Conservation (phyloP, 1,139 yeast genomes). For the Candida smagusa region DNA sequence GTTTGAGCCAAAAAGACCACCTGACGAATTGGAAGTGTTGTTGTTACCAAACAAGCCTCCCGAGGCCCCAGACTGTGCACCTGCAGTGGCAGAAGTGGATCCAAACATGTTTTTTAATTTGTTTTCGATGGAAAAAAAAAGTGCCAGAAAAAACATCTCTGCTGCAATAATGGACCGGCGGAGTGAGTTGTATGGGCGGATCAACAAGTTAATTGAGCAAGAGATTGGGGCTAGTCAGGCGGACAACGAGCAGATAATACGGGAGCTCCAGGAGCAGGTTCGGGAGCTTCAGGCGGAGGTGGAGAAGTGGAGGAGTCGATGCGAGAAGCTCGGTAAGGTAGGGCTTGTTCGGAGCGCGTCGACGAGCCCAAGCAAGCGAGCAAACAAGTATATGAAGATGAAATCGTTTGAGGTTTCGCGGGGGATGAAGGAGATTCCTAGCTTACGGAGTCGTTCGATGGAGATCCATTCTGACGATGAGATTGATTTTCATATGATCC, state of each 20-base stretch:
- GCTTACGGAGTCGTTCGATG: slow-evolving; percentile 13
- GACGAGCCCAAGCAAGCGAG: neutral
- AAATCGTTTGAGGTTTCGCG: slow-evolving; percentile 10
- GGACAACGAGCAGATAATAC: slow-evolving; percentile 5
- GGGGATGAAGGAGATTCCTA: slow-evolving; percentile 10
- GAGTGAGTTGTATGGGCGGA: slow-evolving; percentile 5
- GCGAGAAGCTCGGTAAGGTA: neutral
- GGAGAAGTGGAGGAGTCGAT: slow-evolving; percentile 1
- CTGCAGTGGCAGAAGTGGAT: slow-evolving; percentile 9
- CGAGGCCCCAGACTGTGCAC: slow-evolving; percentile 4
- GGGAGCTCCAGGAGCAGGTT: slow-evolving; percentile 5
- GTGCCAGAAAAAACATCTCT: slow-evolving; percentile 1
- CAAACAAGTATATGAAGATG: slow-evolving; percentile 6
- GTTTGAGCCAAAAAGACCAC: slow-evolving; percentile 12
- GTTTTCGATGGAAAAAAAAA: slow-evolving; percentile 2
- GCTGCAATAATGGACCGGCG: slow-evolving; percentile 3
- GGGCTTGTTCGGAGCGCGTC: slow-evolving; percentile 1
- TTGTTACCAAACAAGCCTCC: slow-evolving; percentile 7
- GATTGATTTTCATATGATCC: slow-evolving; percentile 11
- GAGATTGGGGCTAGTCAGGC: slow-evolving; percentile 5
- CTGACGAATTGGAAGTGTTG: slow-evolving; percentile 3
- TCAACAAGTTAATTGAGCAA: slow-evolving; percentile 6
- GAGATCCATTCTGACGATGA: slow-evolving; percentile 6
- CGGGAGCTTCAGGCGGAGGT: slow-evolving; percentile 5
- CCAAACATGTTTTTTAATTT: slow-evolving; percentile 8